Percentiles rank a stretch among this genome's conserved stretches.
phyloP scores from a whole-genome alignment of 2,329 filamentous ascomycete genomes.

The Thyridium curvatum region DNA sequence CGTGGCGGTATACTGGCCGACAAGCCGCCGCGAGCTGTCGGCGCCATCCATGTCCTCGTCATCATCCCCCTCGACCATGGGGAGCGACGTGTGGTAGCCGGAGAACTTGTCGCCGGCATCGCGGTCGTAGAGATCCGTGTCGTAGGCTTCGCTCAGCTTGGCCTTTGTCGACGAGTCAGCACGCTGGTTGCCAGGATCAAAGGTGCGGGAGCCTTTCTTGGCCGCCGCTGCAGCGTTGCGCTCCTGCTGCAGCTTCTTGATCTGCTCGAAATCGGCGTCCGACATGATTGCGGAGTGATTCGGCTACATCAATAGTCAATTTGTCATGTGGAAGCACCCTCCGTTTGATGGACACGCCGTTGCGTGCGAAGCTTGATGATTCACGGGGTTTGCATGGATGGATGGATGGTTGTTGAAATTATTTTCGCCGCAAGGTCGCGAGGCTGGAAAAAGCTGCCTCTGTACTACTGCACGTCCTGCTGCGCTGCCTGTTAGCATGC shows the following conservation, averaged over 20 bases:
- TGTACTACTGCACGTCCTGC: no score
- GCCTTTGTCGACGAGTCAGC: constrained; percentile 81
- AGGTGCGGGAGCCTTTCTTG: constrained; percentile 77
- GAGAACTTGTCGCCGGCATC: constrained; percentile 72
- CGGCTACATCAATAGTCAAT: constrained; percentile 2
- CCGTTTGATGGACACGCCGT: no score
- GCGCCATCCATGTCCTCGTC: constrained; percentile 72
- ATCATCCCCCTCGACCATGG: constrained; percentile 58
- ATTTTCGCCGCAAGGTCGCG: no score
- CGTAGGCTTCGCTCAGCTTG: constrained; percentile 83
- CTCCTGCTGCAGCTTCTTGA: constrained; percentile 86
- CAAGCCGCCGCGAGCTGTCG: constrained; percentile 68
- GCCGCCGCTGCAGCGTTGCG: constrained; percentile 73
- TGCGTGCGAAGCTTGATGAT: no score
- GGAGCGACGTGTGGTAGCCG: constrained; percentile 87
- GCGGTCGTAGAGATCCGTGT: constrained; percentile 80
- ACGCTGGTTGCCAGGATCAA: constrained; percentile 74
- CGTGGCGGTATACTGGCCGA: constrained; percentile 94
- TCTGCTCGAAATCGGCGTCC: constrained; percentile 80
- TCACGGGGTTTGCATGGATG: no score
- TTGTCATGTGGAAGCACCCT: constrained; percentile 9
- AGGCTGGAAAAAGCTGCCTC: no score
- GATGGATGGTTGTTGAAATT: no score
- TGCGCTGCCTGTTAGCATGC: no score
- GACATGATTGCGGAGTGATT: constrained; percentile 40